Percentiles rank a stretch among this genome's conserved stretches.
Evolutionary conservation across 495 filamentous ascomycete species (phyloP).

Genomic region (Penicillium crystallinum): DNA sequence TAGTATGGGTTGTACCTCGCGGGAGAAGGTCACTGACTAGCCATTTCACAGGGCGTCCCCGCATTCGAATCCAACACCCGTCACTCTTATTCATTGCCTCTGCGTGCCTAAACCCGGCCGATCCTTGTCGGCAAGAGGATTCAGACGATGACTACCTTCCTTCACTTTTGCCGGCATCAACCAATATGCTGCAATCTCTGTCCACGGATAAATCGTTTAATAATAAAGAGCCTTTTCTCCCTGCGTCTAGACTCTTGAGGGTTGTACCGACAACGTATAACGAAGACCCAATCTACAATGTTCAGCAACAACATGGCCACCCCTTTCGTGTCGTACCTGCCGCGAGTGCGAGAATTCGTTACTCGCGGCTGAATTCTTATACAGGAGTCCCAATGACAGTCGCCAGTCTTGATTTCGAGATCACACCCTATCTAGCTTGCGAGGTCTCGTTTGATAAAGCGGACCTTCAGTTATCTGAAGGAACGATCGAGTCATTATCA

Average conservation of each 20-base stretch:
- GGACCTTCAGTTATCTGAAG: conserved; percentile 59
- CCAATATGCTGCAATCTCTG: conserved; percentile 79
- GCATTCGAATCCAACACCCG: conserved; percentile 72
- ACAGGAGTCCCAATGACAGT: conserved; percentile 63
- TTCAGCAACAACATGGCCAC: conserved; percentile 56
- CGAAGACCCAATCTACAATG: conserved; percentile 57
- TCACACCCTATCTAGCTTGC: conserved; percentile 74
- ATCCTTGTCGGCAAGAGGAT: conserved; percentile 42
- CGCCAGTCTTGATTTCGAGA: conserved; percentile 81
- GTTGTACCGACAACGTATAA: conserved; percentile 62
- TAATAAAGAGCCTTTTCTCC: conserved; percentile 67
- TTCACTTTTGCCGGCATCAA: conserved; percentile 65
- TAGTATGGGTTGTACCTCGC: conserved; percentile 6
- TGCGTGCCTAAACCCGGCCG: conserved; percentile 58
- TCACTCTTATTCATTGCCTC: conserved; percentile 71
- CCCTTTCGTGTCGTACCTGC: conserved; percentile 71
- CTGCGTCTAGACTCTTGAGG: conserved; percentile 71
- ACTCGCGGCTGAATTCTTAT: conserved; percentile 63
- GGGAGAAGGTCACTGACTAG: conserved; percentile 4
- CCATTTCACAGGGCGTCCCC: conserved; percentile 51
- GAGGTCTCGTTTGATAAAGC: conserved; percentile 65
- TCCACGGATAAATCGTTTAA: conserved; percentile 60
- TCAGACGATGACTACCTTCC: conserved; percentile 70
- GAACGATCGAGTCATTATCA: conserved; percentile 63
- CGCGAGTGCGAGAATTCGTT: conserved; percentile 78